phyloP scores from a whole-genome alignment of 2,329 filamentous ascomycete species.

The Paecilomyces niveus region DNA sequence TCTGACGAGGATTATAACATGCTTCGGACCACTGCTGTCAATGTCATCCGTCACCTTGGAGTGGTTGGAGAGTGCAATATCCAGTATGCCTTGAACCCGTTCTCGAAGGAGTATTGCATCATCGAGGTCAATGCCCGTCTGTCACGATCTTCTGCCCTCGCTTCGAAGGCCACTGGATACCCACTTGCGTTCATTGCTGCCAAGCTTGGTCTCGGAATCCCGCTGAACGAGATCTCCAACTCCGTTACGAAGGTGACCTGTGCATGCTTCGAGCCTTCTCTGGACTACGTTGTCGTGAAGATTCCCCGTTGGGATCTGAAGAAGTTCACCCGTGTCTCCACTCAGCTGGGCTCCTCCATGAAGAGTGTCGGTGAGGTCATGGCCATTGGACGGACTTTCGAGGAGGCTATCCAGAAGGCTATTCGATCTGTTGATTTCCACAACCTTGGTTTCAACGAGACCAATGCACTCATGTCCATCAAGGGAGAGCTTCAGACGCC shows the following conservation, averaged over 20 bases:
- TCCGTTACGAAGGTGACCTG: conserved; percentile 92
- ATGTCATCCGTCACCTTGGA: conserved; percentile 92
- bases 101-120: conserved; percentile 94
- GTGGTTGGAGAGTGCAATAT: conserved; percentile 99
- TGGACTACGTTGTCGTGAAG: conserved; percentile 98
- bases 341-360: conserved; percentile 94
- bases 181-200: conserved; percentile 93
- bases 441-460: conserved; percentile 92
- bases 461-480: conserved; percentile 86
- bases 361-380: conserved; percentile 99
- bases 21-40: conserved; percentile 92
- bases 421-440: conserved; percentile 92
- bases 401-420: conserved; percentile 97
- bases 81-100: conserved; percentile 93
- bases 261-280: conserved; percentile 95
- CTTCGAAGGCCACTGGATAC: conserved; percentile 95
- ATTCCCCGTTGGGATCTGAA: conserved; percentile 98
- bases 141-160: conserved; percentile 88
- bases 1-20: conserved; percentile 99
- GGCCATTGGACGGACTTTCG: conserved; percentile 93
- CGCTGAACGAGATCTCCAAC: conserved; percentile 93
- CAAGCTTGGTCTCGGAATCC: conserved; percentile 90
- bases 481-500: conserved; percentile 95
- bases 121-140: conserved; percentile 98
- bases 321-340: conserved; percentile 96